A percentile compares a stretch with the other conserved stretches of the same genome.
These are phyloP conservation scores for Lipomyces lipofer DNA, from an alignment of 805 yeast genomes.

Conservation along the genomic window DNA sequence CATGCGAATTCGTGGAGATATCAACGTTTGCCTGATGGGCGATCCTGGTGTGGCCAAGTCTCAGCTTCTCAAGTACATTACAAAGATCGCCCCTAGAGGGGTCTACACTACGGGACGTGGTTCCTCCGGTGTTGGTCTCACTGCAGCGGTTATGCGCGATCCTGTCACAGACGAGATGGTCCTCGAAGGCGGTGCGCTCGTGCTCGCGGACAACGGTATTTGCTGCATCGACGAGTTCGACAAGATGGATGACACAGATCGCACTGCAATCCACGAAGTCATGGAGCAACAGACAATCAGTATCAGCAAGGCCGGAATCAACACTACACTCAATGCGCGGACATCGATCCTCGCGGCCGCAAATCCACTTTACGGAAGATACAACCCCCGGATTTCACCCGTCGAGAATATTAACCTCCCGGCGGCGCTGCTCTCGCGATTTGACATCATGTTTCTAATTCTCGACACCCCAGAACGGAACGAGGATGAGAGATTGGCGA, in stretches of 20 bases:
- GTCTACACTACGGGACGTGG: constrained; percentile 98
- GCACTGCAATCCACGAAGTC: constrained; percentile 98
- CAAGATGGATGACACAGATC: constrained; percentile 95
- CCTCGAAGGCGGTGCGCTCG: constrained; percentile 96
- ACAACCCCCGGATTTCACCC: constrained; percentile 86
- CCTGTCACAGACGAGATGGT: constrained; percentile 99
- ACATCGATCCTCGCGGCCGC: constrained; percentile 97
- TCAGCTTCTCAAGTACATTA: constrained; percentile 85
- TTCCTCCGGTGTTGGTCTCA: constrained; percentile 97
- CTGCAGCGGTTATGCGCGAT: constrained; percentile 98
- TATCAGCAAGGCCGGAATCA: constrained; percentile 95
- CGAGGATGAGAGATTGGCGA: constrained; percentile 80
- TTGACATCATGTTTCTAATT: constrained; percentile 83
- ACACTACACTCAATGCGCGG: constrained; percentile 93
- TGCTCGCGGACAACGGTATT: constrained; percentile 94
- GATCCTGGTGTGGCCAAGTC: constrained; percentile 99
- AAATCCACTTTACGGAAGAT: constrained; percentile 94
- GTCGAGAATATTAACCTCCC: constrained; percentile 94
- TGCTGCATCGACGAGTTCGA: constrained; percentile 99
- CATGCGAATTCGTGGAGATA: constrained; percentile 95
- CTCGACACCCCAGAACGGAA: constrained; percentile 82
- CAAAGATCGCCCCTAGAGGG: constrained; percentile 92
- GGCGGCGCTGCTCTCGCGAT: constrained; percentile 92
- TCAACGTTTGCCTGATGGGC: constrained; percentile 94
- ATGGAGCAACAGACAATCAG: constrained; percentile 99